phyloP scores from a whole-genome alignment of 108 stramenopile genomes.

The Mayamaea pseudoterrestris region DNA sequence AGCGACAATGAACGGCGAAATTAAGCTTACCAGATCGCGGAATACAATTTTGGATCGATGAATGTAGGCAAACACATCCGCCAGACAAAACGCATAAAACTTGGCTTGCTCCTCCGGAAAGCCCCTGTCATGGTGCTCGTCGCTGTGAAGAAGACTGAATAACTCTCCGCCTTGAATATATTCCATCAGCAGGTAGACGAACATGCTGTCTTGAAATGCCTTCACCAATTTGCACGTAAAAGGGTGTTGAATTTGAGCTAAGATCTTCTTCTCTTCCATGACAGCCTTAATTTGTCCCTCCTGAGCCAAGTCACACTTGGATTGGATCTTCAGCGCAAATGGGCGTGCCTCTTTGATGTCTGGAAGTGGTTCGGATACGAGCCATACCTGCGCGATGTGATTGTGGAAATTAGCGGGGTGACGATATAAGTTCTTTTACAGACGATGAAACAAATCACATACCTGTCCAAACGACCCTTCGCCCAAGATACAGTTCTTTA shows the following conservation, averaged over 20 bases:
- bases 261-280: conserved; percentile 32
- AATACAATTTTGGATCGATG: conserved; percentile 62
- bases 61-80: conserved; percentile 37
- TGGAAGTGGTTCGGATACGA: conserved; percentile 8
- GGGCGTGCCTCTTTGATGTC: conserved; percentile 7
- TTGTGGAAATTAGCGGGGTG: too few relatives aligned
- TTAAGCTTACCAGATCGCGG: conserved; percentile 73
- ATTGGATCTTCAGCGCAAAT: conserved; percentile 76
- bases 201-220: conserved; percentile 38
- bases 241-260: conserved; percentile 40
- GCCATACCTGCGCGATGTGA: too few relatives aligned
- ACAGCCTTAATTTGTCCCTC: conserved; percentile 48
- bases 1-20: conserved; percentile 8
- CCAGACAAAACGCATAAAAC: conserved; percentile 13
- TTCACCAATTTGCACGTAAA: conserved; percentile 36
- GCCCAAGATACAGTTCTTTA: conserved; percentile 57
- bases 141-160: conserved; percentile 40
- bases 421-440: conserved; percentile 12
- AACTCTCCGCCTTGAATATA: conserved; percentile 58
- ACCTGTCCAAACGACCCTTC: conserved; percentile 80
- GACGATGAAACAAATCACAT: conserved; percentile 54
- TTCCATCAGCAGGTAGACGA: conserved; percentile 51
- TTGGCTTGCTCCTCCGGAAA: conserved; percentile 16
- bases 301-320: conserved; percentile 71
- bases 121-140: too few relatives aligned